phyloP scores from a whole-genome alignment of 192 early-diverging fungal genomes.

The Coemansia sp. region DNA sequence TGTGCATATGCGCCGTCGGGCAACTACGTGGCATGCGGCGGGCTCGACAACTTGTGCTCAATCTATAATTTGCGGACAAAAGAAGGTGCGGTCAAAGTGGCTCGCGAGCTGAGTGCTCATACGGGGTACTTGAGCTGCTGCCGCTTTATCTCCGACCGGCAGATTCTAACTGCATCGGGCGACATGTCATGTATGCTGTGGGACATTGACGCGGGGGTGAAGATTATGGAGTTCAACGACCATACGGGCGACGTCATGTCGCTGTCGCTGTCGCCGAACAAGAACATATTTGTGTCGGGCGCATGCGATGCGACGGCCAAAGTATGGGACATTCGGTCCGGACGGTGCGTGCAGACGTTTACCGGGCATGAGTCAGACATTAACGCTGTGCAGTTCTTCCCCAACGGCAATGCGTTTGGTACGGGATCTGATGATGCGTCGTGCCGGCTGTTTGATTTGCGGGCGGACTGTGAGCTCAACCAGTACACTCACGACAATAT shows the following conservation, averaged over 20 bases:
- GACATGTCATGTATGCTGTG: conserved; percentile 99
- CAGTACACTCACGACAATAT: conserved; percentile 99
- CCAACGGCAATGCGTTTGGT: conserved; percentile 96
- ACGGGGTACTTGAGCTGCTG: conserved; percentile 98
- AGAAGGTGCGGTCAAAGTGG: conserved; percentile 92
- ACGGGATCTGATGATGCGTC: conserved; percentile 98
- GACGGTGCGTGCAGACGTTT: conserved; percentile 97
- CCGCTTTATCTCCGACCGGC: conserved; percentile 92
- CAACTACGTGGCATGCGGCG: conserved; percentile 98
- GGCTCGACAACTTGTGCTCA: conserved; percentile 98
- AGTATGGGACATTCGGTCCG: conserved; percentile 97
- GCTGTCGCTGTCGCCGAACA: conserved; percentile 88
- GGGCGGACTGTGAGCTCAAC: conserved; percentile 97
- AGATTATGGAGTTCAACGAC: conserved; percentile 95
- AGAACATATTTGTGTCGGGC: conserved; percentile 96
- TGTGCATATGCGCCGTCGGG: conserved; percentile 98
- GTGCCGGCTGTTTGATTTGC: conserved; percentile 95
- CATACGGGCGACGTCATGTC: conserved; percentile 99
- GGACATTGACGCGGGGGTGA: conserved; percentile 99
- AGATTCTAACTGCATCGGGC: conserved; percentile 92
- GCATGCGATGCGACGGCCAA: conserved; percentile 98
- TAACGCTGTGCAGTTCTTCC: conserved; percentile 99
- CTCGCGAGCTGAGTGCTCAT: conserved; percentile 93
- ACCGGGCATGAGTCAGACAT: conserved; percentile 98
- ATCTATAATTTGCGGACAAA: conserved; percentile 97